Percentiles rank a stretch among this genome's conserved stretches.
Conservation (phyloP, 768 basidiomycete genomes). For the Lactarius akahatsu region DNA sequence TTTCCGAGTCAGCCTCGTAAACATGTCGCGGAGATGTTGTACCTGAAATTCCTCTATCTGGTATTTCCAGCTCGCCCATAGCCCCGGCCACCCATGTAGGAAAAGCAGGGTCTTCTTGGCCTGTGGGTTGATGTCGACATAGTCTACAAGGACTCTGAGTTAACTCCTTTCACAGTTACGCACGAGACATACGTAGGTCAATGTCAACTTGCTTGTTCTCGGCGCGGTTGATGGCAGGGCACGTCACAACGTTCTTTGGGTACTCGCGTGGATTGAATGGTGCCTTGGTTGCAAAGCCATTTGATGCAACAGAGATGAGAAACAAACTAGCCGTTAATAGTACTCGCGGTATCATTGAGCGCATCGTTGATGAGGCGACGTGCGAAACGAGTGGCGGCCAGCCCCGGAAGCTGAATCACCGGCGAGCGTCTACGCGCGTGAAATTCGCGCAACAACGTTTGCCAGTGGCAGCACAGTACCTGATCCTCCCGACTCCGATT, state of each 20-base stretch:
- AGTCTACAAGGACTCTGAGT: constrained; percentile 33
- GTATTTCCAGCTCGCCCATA: constrained; percentile 74
- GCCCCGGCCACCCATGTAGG: constrained; percentile 78
- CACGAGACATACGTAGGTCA: constrained; percentile 20
- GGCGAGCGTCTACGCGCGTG: not conserved
- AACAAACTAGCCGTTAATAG: not conserved
- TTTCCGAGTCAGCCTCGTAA: not conserved
- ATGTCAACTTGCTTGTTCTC: constrained; percentile 18
- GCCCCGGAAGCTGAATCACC: not conserved
- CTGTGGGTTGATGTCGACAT: constrained; percentile 59
- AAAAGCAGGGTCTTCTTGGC: constrained; percentile 56
- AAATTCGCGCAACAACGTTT: not conserved
- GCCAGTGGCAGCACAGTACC: not conserved
- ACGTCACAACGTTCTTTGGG: constrained; percentile 23
- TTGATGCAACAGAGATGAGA: not conserved
- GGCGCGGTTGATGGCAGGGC: constrained; percentile 25
- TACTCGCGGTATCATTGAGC: not conserved
- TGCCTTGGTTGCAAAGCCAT: not conserved
- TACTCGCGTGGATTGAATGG: constrained; percentile 25
- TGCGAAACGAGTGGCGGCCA: not conserved
- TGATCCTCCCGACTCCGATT: not conserved
- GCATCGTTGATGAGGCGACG: not conserved
- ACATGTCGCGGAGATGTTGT: constrained; percentile 6
- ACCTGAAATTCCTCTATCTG: constrained; percentile 70
- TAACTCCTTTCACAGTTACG: not conserved